Evolutionary conservation across 2,329 filamentous ascomycete genomes (phyloP).

Genomic region (Emydomyces testavorans): DNA sequence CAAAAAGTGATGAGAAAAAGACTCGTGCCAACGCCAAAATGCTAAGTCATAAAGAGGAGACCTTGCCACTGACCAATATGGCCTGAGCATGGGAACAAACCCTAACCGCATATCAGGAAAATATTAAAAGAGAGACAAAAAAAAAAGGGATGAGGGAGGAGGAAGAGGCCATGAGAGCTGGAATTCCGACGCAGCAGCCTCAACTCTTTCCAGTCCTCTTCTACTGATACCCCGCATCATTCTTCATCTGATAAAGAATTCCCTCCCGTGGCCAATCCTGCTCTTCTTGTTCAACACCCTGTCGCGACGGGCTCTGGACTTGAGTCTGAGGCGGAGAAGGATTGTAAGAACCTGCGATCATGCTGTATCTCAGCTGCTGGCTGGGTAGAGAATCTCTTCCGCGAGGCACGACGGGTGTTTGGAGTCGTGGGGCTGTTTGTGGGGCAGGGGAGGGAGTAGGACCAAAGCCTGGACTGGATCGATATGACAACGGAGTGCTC

Average conservation of each 20-base stretch:
- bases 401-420: slow-evolving; percentile 10
- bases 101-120: not conserved
- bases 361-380: slow-evolving; percentile 23
- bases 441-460: not conserved
- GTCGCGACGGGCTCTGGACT: slow-evolving; percentile 16
- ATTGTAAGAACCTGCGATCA: slow-evolving; percentile 16
- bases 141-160: too few species aligned
- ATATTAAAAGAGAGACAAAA: not conserved
- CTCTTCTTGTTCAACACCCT: slow-evolving; percentile 17
- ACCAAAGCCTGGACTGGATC: not conserved
- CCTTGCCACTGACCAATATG: not conserved
- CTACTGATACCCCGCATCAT: slow-evolving; percentile 8
- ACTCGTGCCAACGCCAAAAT: slow-evolving; percentile 1
- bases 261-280: slow-evolving; percentile 34
- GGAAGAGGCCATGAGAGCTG: too few species aligned
- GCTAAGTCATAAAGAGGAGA: not conserved
- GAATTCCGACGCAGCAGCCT: too few species aligned
- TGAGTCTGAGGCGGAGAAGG: not conserved
- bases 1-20: not conserved
- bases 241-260: slow-evolving; percentile 28
- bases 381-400: slow-evolving; percentile 25
- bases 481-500: slow-evolving; percentile 4
- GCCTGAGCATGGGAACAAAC: not conserved
- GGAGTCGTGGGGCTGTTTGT: slow-evolving; percentile 15
- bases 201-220: too few species aligned